Evolutionary conservation across 2,329 filamentous ascomycete species (phyloP), one percentile per base, ranked within the genome.

Genomic region (Penicillium decumbens): DNA sequence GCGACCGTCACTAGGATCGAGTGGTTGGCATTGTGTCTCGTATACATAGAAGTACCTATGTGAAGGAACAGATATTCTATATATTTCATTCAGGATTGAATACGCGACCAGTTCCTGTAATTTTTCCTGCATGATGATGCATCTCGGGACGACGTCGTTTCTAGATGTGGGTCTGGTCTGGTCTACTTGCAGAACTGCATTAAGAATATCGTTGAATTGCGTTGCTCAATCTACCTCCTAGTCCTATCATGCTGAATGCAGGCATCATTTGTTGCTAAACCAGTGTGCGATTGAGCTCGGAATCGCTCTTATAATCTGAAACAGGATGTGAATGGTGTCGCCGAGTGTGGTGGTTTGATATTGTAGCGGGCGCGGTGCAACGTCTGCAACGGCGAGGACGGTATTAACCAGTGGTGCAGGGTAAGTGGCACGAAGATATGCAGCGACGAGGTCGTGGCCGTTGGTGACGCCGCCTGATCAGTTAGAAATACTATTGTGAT

Each of bases 321-420:
- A 56, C 20, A 60, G 4, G 30, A 62, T 47, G 25, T 51, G 58
- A 0, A 29, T 13, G 5, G 45, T 50, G 32, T 60, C 54, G 5
- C 12, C 29, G 8, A 33, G 47, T 2, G 49, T 35, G 1, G 45
- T 33, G 28, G 35, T 55, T 5, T 55, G 51, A 54, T 71, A 72
- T 15, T 63, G 51, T 28, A 56, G 32, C 1, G 44, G 18, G 6
- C 67, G 57, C 6, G 60, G 56, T 2, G 58, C 56, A 1, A 72
- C 60, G 44, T 72, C 70, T 6, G 69, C 68, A 51, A 68, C 59
- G 13, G 51, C 51, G 32, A 68, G 62, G 23, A 72, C 62, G 1
- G 60, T 57, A 20, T 72, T 65, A 5, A 67, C 62, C 4, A 72
- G 47, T n/a, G 58, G 43, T 0, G 46, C 42, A 2, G 61, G 53